Evolutionary conservation across 1,284 basidiomycete species (phyloP), one percentile per base, ranked within the genome.

Genomic region (Phylloboletellus chloephorus): DNA sequence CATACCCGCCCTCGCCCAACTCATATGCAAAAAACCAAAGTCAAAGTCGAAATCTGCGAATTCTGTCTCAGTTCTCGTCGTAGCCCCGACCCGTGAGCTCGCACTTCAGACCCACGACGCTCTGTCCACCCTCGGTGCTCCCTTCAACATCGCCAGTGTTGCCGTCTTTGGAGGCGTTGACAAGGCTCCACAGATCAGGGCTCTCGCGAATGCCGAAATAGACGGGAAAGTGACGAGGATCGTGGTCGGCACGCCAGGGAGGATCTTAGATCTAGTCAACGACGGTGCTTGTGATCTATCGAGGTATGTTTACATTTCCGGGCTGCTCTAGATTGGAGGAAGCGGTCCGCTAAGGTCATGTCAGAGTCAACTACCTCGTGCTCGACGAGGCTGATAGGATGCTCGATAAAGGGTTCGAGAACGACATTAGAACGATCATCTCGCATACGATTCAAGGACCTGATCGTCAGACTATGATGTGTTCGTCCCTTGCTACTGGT

Each of bases 331-430:
- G 13, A 3, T 7, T n/a, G 20, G 31, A 22, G 29, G 4, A n/a
- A n/a, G n/a, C n/a, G n/a, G n/a, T 21, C 5, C 11, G 10, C 15
- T n/a, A 17, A 24, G 21, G 3, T n/a, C 5, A 31, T 11, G 25
- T 24, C 49, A 84, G 87, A 29, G 91, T 98, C 19, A 74, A 81
- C 37, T 98, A 94, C 69, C 73, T 98, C 12, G 95, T 98, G 0
- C 69, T 99, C 29, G 96, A 99, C 58, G 95, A 99, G 67, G 95
- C 95, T 2, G 95, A 99, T 67, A 78, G 95, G 33, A 98, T 98
- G 95, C 73, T 99, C 35, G 96, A 98, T 64, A 93, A 88, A 57
- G 96, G 96, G 0, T 99, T 99, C 64, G 96, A 99, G 68, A 96
- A 97, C 56, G 96, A 98, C 63, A 98, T 98, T 51, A 76, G 92